A percentile compares a stretch with the other conserved stretches of the same genome.
Evolutionary conservation across 345 rosid genomes (phyloP).

Genomic region (Brassica juncea): DNA sequence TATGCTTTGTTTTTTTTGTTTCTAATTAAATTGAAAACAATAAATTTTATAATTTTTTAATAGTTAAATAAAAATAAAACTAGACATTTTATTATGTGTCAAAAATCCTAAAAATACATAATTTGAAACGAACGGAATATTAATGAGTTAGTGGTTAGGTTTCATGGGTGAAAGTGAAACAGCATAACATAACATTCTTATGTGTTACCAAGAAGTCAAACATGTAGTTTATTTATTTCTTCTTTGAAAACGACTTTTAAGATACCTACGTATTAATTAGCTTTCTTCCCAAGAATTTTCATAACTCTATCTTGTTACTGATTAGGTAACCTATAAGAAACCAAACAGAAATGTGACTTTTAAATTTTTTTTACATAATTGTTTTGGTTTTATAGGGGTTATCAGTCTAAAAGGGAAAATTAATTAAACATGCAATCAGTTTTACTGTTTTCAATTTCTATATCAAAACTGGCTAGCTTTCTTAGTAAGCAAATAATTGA

Average conservation of each 20-base stretch:
- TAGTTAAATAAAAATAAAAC: no score
- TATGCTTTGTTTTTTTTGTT: no score
- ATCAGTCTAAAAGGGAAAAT: background rate
- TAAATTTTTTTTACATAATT: background rate
- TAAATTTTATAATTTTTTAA: no score
- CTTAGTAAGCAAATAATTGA: constrained; percentile 8
- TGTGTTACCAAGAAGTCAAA: constrained; percentile 32
- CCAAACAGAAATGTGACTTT: constrained; percentile 8
- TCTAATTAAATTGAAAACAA: no score
- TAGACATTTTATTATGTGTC: no score
- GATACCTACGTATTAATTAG: constrained; percentile 7
- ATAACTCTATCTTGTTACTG: constrained; percentile 18
- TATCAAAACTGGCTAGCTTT: background rate
- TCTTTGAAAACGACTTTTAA: background rate
- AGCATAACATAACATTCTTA: constrained; percentile 19
- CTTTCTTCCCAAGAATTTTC: constrained; percentile 32
- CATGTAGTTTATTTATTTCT: background rate
- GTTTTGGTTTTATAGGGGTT: background rate
- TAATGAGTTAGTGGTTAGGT: constrained; percentile 21
- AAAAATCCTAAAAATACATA: no score
- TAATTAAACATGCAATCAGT: background rate
- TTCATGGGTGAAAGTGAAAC: constrained; percentile 21
- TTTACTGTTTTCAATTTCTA: background rate
- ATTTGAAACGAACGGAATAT: no score
- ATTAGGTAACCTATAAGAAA: constrained; percentile 39